Evolutionary conservation across 1,139 yeast genomes (phyloP), one percentile per base, ranked within the genome.

Genomic region (Kodamaea ohmeri): DNA sequence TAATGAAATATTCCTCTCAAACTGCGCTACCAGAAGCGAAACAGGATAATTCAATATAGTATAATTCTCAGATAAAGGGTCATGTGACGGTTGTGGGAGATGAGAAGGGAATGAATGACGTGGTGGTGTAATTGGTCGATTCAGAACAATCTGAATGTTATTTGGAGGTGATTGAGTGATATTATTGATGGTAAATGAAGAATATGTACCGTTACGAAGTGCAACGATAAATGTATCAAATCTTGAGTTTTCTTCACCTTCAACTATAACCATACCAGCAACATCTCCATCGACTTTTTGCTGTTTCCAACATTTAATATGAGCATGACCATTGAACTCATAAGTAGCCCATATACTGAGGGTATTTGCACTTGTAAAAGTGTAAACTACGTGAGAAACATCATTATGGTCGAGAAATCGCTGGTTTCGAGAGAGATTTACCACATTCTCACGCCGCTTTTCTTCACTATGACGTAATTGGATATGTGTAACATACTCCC

Each of bases 261-360:
- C 35, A 7, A 37, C 20, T 2, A 37, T 18, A 1, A 67, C 63
- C 46, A 56, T 28, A 29, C 38, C 35, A 8, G 25, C 39, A n/a
- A 36, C 36, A 3, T 38, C 46, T 6, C 52, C 47, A 17, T 53
- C 52, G 21, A 84, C 52, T 46, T 78, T 73, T 12, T 82, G 48
- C 2, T 71, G 59, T 0, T 81, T 83, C 80, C 89, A 81, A 28
- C 73, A 65, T 44, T 73, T 79, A 7, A 83, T 70, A 40, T 75
- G 76, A 42, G 74, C 74, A 32, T 76, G 79, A 9, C 74, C 76
- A 34, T 75, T 80, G 36, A 67, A 62, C 43, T 82, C 89, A 55
- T 73, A 80, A 8, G 86, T 79, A 0, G 88, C 77, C 89, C 94
- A 89, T 0, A 85, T 73, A 18, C 89, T 67, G 31, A 90, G 55